A percentile compares a stretch with the other conserved stretches of the same genome.
Conservation (phyloP, 257 asterid species). For the Penstemon eatonii region DNA sequence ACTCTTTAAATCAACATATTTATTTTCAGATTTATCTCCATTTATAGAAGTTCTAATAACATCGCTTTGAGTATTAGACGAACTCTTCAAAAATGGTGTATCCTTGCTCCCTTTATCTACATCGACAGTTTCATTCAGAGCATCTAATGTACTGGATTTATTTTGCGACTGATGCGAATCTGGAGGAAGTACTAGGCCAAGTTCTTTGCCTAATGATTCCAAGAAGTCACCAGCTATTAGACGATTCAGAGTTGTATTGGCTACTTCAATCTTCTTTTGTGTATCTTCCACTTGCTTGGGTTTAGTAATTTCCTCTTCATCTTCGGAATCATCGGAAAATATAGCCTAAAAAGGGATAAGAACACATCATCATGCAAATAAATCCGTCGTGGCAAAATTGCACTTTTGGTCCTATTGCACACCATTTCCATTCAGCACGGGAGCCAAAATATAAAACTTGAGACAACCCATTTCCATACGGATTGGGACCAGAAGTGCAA, state of each 20-base stretch:
- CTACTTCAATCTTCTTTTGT: slow-evolving; percentile 68
- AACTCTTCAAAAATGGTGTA: slow-evolving; percentile 22
- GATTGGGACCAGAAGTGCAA: too few species aligned
- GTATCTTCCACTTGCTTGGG: slow-evolving; percentile 51
- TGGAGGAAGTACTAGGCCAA: slow-evolving; percentile 81
- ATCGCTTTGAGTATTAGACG: slow-evolving; percentile 23
- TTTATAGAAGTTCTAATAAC: slow-evolving; percentile 26
- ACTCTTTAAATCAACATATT: slow-evolving; percentile 18
- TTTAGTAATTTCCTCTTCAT: slow-evolving; percentile 50
- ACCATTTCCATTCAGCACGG: too few species aligned
- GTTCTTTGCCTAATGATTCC: slow-evolving; percentile 89
- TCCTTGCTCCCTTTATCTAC: slow-evolving; percentile 31
- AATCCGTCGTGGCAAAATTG: slow-evolving; percentile 10
- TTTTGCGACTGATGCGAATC: slow-evolving; percentile 51
- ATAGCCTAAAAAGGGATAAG: slow-evolving; percentile 63
- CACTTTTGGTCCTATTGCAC: neutral
- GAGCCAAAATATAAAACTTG: too few species aligned
- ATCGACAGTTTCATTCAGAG: slow-evolving; percentile 30
- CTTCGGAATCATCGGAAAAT: slow-evolving; percentile 88
- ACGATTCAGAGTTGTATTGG: slow-evolving; percentile 72
- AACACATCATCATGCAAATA: neutral
- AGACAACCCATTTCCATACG: too few species aligned
- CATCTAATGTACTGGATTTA: slow-evolving; percentile 30
- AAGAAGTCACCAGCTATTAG: slow-evolving; percentile 95
- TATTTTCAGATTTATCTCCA: slow-evolving; percentile 24